Evolutionary conservation across 2,329 filamentous ascomycete genomes (phyloP), one percentile per base, ranked within the genome.

Genomic region (Dactylellina haptotyla): DNA sequence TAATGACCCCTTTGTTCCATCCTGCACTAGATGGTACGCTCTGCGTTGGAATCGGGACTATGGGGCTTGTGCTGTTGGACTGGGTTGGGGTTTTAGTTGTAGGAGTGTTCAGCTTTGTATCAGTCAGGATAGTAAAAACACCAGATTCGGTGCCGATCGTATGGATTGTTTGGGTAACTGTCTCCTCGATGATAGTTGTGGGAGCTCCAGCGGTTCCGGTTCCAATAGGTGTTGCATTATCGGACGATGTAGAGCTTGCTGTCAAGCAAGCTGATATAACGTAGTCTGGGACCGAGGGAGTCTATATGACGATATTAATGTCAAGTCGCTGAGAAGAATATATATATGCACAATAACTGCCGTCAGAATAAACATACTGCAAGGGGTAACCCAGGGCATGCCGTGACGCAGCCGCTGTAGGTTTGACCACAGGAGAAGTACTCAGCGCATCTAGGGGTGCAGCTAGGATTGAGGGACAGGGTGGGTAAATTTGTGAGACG

Each of bases 361-460:
- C n/a, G n/a, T 6, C 9, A 46, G 10, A 25, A 10, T 53, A 20
- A 23, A 16, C 57, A 28, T 62, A 62, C 65, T 16, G 65, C 56
- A n/a, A 16, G 14, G 16, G 65, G 57, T 18, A 50, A 28, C 3
- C 65, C 65, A 39, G 46, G 39, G 5, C 65, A 70, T n/a, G 48
- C 48, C 30, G 65, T 70, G 32, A 62, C 56, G 37, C 65, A 70
- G 30, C 65, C 65, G 8, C 65, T 56, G 18, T 62, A 70, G 14
- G 65, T 56, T 43, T 70, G 46, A 16, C 65, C 65, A 23, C 65
- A 70, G 18, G 65, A 56, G 23, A 70, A n/a, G 30, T 56, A 56
- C 20, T 70, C 65, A 1, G 39, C 56, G 28, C 65, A 70, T 4
- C 56, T 8, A n/a, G 37, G 39, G 6, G 30, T 20, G n/a, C 65